phyloP scores from a whole-genome alignment of 192 early-diverging fungal species.

The Kappamyces sp. region DNA sequence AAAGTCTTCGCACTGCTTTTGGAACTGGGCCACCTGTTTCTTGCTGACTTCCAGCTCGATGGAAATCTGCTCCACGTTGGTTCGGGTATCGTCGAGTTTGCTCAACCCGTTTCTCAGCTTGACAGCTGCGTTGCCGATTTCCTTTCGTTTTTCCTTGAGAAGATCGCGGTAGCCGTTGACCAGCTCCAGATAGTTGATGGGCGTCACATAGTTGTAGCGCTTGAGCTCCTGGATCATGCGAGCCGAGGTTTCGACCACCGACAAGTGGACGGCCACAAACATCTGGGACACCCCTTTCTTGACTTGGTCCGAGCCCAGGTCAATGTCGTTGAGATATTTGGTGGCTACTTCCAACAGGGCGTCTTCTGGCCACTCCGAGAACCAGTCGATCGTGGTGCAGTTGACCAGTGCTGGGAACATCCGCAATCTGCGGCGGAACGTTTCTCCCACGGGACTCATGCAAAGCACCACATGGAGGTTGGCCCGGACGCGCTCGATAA shows the following conservation, averaged over 20 bases:
- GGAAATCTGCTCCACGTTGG: constrained; percentile 53
- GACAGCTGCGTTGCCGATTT: constrained; percentile 45
- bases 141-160: constrained; percentile 46
- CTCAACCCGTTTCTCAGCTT: constrained; percentile 55
- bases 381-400: constrained; percentile 57
- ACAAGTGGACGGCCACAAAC: constrained; percentile 51
- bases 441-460: constrained; percentile 56
- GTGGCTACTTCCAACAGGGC: constrained; percentile 48
- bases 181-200: constrained; percentile 57
- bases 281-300: constrained; percentile 45
- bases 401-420: constrained; percentile 57
- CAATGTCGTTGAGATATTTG: constrained; percentile 45
- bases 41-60: constrained; percentile 56
- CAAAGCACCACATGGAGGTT: constrained; percentile 53
- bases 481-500: constrained; percentile 49
- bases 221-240: constrained; percentile 48
- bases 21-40: constrained; percentile 55
- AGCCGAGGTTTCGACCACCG: constrained; percentile 48
- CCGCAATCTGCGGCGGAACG: constrained; percentile 49
- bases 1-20: constrained; percentile 63
- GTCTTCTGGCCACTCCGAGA: constrained; percentile 58
- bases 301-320: constrained; percentile 41
- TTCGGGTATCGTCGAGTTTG: constrained; percentile 55
- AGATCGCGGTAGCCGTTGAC: constrained; percentile 50
- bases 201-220: constrained; percentile 54